phyloP scores from a whole-genome alignment of 805 yeast species.

The Teunomyces atbi region DNA sequence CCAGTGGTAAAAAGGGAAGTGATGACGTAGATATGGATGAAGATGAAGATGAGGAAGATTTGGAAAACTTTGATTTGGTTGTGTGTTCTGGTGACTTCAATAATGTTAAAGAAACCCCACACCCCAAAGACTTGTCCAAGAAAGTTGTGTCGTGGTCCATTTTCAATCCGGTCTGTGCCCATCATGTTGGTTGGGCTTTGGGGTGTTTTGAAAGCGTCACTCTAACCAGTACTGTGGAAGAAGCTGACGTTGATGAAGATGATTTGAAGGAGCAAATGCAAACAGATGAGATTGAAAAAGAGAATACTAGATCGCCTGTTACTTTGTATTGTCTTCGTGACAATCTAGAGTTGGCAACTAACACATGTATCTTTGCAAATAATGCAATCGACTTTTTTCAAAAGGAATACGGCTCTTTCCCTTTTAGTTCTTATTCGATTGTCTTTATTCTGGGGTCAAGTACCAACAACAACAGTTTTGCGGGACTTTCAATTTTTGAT shows the following conservation, averaged over 20 bases:
- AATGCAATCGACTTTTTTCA: slow-evolving; percentile 81
- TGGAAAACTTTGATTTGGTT: slow-evolving; percentile 48
- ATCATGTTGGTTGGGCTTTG: slow-evolving; percentile 91
- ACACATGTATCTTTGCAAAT: slow-evolving; percentile 73
- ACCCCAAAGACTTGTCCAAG: slow-evolving; percentile 69
- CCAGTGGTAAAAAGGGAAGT: slow-evolving; percentile 10
- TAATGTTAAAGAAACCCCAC: slow-evolving; percentile 67
- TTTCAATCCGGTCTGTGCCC: slow-evolving; percentile 86
- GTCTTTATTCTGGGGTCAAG: slow-evolving; percentile 66
- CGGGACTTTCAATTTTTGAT: slow-evolving; percentile 65
- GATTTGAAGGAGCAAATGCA: slow-evolving; percentile 24
- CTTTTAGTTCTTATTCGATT: slow-evolving; percentile 78
- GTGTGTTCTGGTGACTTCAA: slow-evolving; percentile 73
- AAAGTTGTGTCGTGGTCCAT: slow-evolving; percentile 72
- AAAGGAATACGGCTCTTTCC: slow-evolving; percentile 89
- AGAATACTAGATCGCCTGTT: slow-evolving; percentile 34
- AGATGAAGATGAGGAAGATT: slow-evolving; percentile 45
- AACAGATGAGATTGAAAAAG: slow-evolving; percentile 29
- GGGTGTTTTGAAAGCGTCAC: slow-evolving; percentile 78
- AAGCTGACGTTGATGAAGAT: slow-evolving; percentile 28
- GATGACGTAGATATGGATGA: slow-evolving; percentile 35
- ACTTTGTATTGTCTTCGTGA: slow-evolving; percentile 65
- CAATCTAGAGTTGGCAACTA: slow-evolving; percentile 52
- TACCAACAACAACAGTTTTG: slow-evolving; percentile 55
- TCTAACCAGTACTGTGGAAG: slow-evolving; percentile 42